Conservation (phyloP, 257 asterid genomes). For the Anisodus tanguticus region DNA sequence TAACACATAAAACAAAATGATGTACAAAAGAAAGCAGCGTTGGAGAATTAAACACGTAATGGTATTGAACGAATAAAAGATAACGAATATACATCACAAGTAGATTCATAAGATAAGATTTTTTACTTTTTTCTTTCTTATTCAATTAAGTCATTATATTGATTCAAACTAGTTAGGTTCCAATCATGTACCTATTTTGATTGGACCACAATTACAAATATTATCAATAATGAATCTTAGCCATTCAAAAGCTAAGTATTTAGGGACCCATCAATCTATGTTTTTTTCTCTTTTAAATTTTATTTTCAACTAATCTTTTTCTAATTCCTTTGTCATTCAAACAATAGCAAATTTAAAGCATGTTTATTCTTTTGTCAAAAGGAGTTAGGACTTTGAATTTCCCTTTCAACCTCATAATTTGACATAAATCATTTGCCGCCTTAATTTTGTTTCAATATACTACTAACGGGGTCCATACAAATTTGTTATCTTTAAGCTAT, state of each 20-base stretch:
- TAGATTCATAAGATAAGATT: slow-evolving; percentile 10
- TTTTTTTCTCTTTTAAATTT: not conserved
- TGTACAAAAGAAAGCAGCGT: not conserved
- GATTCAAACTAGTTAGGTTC: slow-evolving; percentile 13
- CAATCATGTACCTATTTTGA: slow-evolving; percentile 15
- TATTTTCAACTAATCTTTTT: slow-evolving; percentile 5
- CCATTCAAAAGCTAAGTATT: not conserved
- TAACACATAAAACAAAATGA: slow-evolving; percentile 8
- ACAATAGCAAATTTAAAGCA: slow-evolving; percentile 23
- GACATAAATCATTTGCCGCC: not conserved
- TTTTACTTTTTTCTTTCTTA: not conserved
- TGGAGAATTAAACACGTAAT: slow-evolving; percentile 22
- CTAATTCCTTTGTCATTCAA: slow-evolving; percentile 7
- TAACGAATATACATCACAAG: slow-evolving; percentile 23
- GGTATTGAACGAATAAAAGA: slow-evolving; percentile 13
- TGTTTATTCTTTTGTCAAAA: slow-evolving; percentile 19
- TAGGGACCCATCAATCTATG: slow-evolving; percentile 1
- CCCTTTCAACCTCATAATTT: not conserved
- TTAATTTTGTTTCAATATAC: not conserved
- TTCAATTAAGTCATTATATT: slow-evolving; percentile 14
- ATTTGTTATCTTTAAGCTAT: not conserved
- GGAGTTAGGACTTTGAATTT: not conserved
- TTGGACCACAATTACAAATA: slow-evolving; percentile 20
- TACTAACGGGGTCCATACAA: not conserved
- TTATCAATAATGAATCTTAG: not conserved